Evolutionary conservation across 1,139 yeast genomes (phyloP).

Genomic region (Scheffersomyces illinoinensis): DNA sequence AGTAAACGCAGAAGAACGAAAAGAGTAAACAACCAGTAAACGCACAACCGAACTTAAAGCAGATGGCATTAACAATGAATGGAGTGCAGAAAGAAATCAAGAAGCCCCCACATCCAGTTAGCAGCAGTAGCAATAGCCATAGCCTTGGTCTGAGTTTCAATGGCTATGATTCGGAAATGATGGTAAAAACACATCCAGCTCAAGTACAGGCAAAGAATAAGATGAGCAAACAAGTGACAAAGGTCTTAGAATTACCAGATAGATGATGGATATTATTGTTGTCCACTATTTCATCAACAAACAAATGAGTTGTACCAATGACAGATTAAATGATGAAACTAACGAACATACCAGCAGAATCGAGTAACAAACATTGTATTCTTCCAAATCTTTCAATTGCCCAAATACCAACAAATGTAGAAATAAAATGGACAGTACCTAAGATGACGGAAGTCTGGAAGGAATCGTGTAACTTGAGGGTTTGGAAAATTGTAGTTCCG

Average conservation of each 20-base stretch:
- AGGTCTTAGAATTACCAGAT: constrained; percentile 75
- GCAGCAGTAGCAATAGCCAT: constrained; percentile 75
- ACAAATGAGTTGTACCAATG: constrained; percentile 65
- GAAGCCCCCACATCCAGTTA: constrained; percentile 83
- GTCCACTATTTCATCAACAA: constrained; percentile 44
- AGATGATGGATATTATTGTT: constrained; percentile 38
- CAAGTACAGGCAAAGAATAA: constrained; percentile 84
- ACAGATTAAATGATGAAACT: constrained; percentile 67
- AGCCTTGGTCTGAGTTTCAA: constrained; percentile 75
- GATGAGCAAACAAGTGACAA: constrained; percentile 75
- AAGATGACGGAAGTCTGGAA: constrained; percentile 75
- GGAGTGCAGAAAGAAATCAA: constrained; percentile 76
- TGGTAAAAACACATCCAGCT: constrained; percentile 84
- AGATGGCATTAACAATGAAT: constrained; percentile 54
- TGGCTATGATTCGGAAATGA: constrained; percentile 73
- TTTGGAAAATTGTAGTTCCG: constrained; percentile 74
- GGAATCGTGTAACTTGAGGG: constrained; percentile 73
- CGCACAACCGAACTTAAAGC: constrained; percentile 70
- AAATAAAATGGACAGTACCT: constrained; percentile 76
- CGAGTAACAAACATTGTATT: constrained; percentile 58
- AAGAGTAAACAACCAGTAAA: constrained; percentile 68
- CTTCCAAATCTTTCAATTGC: constrained; percentile 72
- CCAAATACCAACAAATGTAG: constrained; percentile 68
- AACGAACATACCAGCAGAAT: constrained; percentile 63
- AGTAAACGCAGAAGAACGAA: constrained; percentile 63